phyloP scores from a whole-genome alignment of 805 yeast genomes.

The Candida patagonica region DNA sequence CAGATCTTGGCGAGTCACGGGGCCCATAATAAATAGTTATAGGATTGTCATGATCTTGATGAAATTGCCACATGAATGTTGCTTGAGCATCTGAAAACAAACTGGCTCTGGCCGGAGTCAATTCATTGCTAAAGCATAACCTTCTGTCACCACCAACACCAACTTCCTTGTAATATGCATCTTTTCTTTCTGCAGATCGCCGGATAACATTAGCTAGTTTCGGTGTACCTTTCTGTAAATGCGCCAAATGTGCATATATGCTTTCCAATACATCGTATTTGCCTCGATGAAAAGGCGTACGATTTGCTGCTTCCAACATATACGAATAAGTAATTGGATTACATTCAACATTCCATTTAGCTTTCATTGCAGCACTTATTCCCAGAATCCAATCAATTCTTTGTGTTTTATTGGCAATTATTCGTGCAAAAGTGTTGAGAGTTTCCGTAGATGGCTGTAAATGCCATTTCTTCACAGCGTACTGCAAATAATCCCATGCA shows the following conservation, averaged over 20 bases:
- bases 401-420: constrained; percentile 6
- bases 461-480: constrained; percentile 5
- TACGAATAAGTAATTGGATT: constrained; percentile 8
- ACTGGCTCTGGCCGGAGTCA: not conserved
- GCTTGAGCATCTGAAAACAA: not conserved
- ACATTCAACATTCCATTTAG: constrained; percentile 9
- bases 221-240: not conserved
- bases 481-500: constrained; percentile 18
- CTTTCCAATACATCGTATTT: constrained; percentile 4
- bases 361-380: constrained; percentile 9
- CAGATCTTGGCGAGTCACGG: constrained; percentile 1
- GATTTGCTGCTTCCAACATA: constrained; percentile 11
- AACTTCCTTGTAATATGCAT: not conserved
- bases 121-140: not conserved
- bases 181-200: not conserved
- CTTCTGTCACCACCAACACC: not conserved
- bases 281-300: constrained; percentile 4
- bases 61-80: not conserved
- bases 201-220: not conserved
- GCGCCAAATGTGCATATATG: constrained; percentile 5
- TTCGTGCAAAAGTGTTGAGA: constrained; percentile 11
- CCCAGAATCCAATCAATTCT: constrained; percentile 17
- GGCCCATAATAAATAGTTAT: constrained; percentile 2
- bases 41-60: not conserved
- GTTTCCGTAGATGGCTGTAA: constrained; percentile 10